phyloP scores from a whole-genome alignment of 1,284 basidiomycete genomes.

The Bondarzewia mesenterica region DNA sequence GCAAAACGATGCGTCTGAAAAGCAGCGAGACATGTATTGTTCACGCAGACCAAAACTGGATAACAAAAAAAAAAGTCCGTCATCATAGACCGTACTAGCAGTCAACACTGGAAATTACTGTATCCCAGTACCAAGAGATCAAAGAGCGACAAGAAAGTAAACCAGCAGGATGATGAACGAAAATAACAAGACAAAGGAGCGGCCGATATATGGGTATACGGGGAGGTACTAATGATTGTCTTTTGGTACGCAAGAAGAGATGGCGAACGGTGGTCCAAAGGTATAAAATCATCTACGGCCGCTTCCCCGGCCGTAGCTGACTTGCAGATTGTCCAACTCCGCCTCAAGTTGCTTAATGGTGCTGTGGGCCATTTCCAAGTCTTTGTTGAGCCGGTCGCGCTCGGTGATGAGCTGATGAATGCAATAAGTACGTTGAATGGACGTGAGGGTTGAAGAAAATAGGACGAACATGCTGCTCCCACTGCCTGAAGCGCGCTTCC shows the following conservation, averaged over 20 bases:
- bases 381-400: slow-evolving; percentile 95
- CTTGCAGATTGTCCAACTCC: slow-evolving; percentile 84
- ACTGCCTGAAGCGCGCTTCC: slow-evolving; percentile 96
- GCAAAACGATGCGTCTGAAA: no score
- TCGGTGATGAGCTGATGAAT: slow-evolving; percentile 83
- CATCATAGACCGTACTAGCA: no score
- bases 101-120: no score
- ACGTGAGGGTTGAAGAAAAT: background rate
- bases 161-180: background rate
- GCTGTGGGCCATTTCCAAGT: slow-evolving; percentile 87
- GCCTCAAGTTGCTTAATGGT: slow-evolving; percentile 87
- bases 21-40: no score
- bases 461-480: slow-evolving; percentile 90
- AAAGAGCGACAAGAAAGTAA: background rate
- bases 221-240: background rate
- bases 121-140: background rate
- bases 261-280: background rate
- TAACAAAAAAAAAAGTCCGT: no score
- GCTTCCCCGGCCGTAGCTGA: slow-evolving; percentile 75
- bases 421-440: slow-evolving; percentile 6
- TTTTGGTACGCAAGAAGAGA: background rate
- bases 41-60: no score
- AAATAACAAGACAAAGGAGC: background rate
- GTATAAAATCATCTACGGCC: slow-evolving; percentile 48
- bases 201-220: slow-evolving; percentile 1